Evolutionary conservation across 345 rosid genomes (phyloP).

Genomic region (Gossypium ekmanianum): DNA sequence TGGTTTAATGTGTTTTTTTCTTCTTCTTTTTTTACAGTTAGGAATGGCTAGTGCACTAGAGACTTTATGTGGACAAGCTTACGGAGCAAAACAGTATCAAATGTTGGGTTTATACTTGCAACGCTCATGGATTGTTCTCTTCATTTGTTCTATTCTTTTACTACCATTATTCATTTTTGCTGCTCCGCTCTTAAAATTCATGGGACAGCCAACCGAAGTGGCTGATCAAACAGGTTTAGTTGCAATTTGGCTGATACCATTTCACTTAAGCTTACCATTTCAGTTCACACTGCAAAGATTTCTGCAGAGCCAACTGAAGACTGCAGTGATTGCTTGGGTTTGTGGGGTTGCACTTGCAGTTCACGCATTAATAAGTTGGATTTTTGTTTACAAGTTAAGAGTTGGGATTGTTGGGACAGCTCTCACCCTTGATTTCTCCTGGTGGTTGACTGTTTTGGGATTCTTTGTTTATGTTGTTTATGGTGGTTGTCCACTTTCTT

Average conservation of each 20-base stretch:
- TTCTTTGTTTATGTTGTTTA: constrained; percentile 34
- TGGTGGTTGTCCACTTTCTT: constrained; percentile 51
- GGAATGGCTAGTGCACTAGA: constrained; percentile 67
- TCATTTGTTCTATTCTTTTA: constrained; percentile 37
- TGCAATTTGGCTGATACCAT: constrained; percentile 52
- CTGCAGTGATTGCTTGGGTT: constrained; percentile 43
- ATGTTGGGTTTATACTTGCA: constrained; percentile 53
- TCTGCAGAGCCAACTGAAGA: constrained; percentile 53
- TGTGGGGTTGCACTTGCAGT: constrained; percentile 35
- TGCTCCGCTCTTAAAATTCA: constrained; percentile 41
- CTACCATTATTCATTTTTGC: constrained; percentile 44
- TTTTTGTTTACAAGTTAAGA: constrained; percentile 42
- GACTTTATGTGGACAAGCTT: constrained; percentile 57
- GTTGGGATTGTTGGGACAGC: constrained; percentile 49
- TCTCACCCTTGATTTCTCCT: constrained; percentile 48
- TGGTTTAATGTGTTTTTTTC: neutral
- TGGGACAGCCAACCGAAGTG: constrained; percentile 45
- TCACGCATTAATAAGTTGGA: constrained; percentile 45
- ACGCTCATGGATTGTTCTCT: constrained; percentile 50
- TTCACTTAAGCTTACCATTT: constrained; percentile 55
- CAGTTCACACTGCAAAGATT: constrained; percentile 54
- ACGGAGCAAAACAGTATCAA: constrained; percentile 43
- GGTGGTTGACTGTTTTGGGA: constrained; percentile 55
- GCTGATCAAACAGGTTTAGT: constrained; percentile 49
- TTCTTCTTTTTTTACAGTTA: constrained; percentile 20